These are phyloP conservation scores for Malus asiatica DNA, from an alignment of 306 rosid species.

Conservation along the genomic window DNA sequence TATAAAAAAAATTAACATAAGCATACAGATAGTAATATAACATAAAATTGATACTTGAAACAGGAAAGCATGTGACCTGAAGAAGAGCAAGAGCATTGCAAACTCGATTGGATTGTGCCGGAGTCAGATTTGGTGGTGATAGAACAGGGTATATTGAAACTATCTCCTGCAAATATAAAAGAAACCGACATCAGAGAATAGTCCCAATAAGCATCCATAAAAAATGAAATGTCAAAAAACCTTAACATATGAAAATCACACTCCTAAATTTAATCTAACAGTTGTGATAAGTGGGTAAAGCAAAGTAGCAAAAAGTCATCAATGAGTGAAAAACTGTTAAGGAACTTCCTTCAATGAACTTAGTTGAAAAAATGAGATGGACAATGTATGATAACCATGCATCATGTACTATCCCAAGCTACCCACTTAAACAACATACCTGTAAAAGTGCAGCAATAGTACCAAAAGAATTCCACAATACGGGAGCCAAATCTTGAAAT, in stretches of 20 bases:
- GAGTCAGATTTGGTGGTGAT: constrained; percentile 65
- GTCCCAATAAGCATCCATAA: not conserved
- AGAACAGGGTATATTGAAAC: constrained; percentile 67
- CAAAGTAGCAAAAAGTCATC: not conserved
- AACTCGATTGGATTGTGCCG: constrained; percentile 76
- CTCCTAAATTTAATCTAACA: not conserved
- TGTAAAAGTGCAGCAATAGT: constrained; percentile 88
- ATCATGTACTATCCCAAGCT: not conserved
- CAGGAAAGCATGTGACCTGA: constrained; percentile 49
- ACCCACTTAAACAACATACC: constrained; percentile 26
- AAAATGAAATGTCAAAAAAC: not conserved
- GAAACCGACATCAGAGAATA: not conserved
- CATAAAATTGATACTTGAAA: not conserved
- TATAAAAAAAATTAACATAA: not conserved
- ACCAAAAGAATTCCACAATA: constrained; percentile 91
- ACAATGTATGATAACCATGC: not conserved
- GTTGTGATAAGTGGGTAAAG: not conserved
- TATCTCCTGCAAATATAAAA: constrained; percentile 53
- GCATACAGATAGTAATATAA: not conserved
- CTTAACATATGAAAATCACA: not conserved
- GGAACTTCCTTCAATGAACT: not conserved
- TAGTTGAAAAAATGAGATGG: not conserved
- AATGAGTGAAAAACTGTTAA: not conserved
- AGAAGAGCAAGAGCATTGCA: constrained; percentile 95
- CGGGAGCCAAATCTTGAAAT: constrained; percentile 91